These are phyloP conservation scores for Theileria sp. DNA, from an alignment of 169 alveolate genomes.

Conservation along the genomic window DNA sequence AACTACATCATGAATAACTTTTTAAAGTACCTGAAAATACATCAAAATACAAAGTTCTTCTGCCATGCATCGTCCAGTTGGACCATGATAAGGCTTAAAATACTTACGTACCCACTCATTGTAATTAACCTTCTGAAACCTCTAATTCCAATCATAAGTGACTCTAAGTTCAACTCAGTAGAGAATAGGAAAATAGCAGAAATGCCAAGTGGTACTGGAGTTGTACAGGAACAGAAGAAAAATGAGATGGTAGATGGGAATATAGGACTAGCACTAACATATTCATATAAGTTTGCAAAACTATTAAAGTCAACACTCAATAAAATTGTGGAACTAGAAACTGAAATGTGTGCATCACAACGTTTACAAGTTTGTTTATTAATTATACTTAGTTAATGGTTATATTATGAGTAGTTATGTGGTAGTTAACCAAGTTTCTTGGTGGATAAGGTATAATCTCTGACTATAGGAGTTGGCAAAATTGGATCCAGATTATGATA, in stretches of 20 bases:
- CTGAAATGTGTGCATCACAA: slow-evolving; percentile 62
- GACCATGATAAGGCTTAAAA: slow-evolving; percentile 51
- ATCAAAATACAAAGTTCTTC: slow-evolving; percentile 54
- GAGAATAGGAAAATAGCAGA: slow-evolving; percentile 1
- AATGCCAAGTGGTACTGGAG: neutral
- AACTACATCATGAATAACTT: slow-evolving; percentile 34
- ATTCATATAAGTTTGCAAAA: slow-evolving; percentile 50
- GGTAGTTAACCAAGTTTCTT: neutral
- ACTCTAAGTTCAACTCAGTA: neutral
- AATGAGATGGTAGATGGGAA: slow-evolving; percentile 29
- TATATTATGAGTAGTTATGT: slow-evolving; percentile 1
- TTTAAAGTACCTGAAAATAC: slow-evolving; percentile 38
- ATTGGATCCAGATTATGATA: slow-evolving; percentile 18
- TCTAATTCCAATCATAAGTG: slow-evolving; percentile 15
- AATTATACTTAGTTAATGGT: too few species aligned
- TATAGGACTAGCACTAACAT: slow-evolving; percentile 54
- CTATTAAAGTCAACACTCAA: slow-evolving; percentile 34
- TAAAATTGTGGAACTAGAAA: slow-evolving; percentile 36
- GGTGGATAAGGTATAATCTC: neutral
- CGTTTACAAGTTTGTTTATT: slow-evolving; percentile 57
- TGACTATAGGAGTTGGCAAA: slow-evolving; percentile 18
- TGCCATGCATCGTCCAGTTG: slow-evolving; percentile 46
- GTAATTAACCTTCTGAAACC: slow-evolving; percentile 51
- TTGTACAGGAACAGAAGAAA: neutral
- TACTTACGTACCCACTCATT: slow-evolving; percentile 48